These are phyloP conservation scores for Heracleum sosnowskyi DNA, from an alignment of 129 eudicot species.

Conservation along the genomic window DNA sequence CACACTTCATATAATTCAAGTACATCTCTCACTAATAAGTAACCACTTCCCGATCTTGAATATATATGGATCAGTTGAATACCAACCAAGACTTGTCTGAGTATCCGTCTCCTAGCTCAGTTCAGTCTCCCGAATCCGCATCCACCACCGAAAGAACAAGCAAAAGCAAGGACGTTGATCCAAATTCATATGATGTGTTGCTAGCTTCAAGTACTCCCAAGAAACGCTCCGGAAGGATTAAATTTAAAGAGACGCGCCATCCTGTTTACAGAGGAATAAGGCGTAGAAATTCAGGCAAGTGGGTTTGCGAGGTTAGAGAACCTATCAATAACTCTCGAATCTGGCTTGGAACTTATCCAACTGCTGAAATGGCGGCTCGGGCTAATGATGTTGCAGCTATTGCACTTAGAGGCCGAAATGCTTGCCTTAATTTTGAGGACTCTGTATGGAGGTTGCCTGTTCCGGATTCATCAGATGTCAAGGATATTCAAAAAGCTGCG, in stretches of 20 bases:
- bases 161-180: background rate
- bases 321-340: background rate
- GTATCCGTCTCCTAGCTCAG: no score
- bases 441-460: background rate
- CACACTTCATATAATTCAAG: no score
- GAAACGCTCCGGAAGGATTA: background rate
- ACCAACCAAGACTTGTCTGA: background rate
- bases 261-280: background rate
- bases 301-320: slow-evolving; percentile 3
- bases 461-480: background rate
- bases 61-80: background rate
- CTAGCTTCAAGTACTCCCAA: background rate
- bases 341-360: background rate
- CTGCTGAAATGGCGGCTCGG: slow-evolving; percentile 5
- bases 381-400: slow-evolving; percentile 5
- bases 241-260: background rate
- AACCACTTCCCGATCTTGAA: no score
- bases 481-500: background rate
- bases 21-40: background rate
- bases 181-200: background rate
- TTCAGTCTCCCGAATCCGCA: background rate
- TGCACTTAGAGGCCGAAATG: background rate
- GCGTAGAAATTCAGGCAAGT: slow-evolving; percentile 4
- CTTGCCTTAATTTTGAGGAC: slow-evolving; percentile 2
- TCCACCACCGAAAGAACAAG: background rate